phyloP scores from a whole-genome alignment of 2,329 filamentous ascomycete species.

The Ceratocystis harringtonii region DNA sequence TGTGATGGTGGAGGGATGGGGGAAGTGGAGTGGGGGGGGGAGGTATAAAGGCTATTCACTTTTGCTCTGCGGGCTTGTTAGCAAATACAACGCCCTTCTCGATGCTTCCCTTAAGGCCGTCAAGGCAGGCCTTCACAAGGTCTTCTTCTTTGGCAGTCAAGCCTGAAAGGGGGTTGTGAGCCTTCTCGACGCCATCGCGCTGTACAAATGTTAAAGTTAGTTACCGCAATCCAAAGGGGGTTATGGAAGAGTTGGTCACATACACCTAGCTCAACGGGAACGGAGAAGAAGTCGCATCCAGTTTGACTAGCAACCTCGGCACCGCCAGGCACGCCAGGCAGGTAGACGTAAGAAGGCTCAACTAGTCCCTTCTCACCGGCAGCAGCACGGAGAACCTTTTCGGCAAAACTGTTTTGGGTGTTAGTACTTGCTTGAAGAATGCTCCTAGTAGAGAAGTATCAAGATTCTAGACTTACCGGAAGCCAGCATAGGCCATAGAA shows the following conservation, averaged over 20 bases:
- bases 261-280: slow-evolving; percentile 90
- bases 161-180: slow-evolving; percentile 58
- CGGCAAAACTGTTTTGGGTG: slow-evolving; percentile 51
- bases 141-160: slow-evolving; percentile 81
- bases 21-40: slow-evolving; percentile 17
- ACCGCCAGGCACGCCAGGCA: slow-evolving; percentile 76
- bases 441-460: not conserved
- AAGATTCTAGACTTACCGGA: slow-evolving; percentile 43
- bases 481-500: slow-evolving; percentile 92
- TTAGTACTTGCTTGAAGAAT: slow-evolving; percentile 23
- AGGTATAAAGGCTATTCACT: slow-evolving; percentile 41
- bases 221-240: not conserved
- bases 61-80: slow-evolving; percentile 64
- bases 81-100: slow-evolving; percentile 83
- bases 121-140: slow-evolving; percentile 59
- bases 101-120: slow-evolving; percentile 83
- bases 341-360: slow-evolving; percentile 92
- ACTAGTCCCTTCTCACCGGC: slow-evolving; percentile 86
- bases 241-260: slow-evolving; percentile 28
- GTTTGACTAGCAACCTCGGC: slow-evolving; percentile 72
- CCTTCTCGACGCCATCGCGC: slow-evolving; percentile 76
- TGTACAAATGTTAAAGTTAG: slow-evolving; percentile 28
- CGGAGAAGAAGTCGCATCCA: slow-evolving; percentile 87
- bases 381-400: slow-evolving; percentile 77
- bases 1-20: not conserved